Percentiles rank a stretch among this genome's conserved stretches.
phyloP scores from a whole-genome alignment of 108 stramenopile genomes.

The Nitzschia putrida region DNA sequence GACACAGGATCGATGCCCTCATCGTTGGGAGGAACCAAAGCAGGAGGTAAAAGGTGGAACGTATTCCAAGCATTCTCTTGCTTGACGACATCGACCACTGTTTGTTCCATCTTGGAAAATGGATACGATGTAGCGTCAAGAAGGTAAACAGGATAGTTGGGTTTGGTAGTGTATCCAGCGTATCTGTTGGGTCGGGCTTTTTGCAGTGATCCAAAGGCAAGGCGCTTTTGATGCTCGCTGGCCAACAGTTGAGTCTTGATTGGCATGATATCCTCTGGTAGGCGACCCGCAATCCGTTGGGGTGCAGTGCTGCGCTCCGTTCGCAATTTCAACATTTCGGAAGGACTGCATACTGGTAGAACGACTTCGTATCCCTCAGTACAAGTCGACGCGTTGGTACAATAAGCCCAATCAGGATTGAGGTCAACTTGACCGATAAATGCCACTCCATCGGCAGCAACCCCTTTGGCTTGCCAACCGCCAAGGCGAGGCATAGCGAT shows the following conservation, averaged over 20 bases:
- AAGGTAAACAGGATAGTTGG: conserved; percentile 63
- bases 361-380: conserved; percentile 29
- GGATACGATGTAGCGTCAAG: conserved; percentile 65
- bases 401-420: conserved; percentile 68
- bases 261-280: conserved; percentile 76
- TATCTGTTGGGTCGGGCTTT: conserved; percentile 21
- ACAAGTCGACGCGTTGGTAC: conserved; percentile 23
- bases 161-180: conserved; percentile 67
- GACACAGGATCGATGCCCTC: conserved; percentile 6
- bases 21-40: conserved; percentile 46
- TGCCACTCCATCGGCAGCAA: conserved; percentile 22
- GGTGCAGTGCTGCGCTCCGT: conserved; percentile 54
- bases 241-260: conserved; percentile 63
- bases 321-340: neutral
- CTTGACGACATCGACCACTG: conserved; percentile 13
- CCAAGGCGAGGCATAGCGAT: conserved; percentile 24
- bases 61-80: conserved; percentile 59
- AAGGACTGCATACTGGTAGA: neutral
- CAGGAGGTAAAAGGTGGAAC: conserved; percentile 59
- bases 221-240: conserved; percentile 59
- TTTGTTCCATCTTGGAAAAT: conserved; percentile 31
- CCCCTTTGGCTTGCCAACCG: conserved; percentile 26
- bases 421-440: conserved; percentile 69
- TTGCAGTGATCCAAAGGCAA: conserved; percentile 54
- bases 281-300: conserved; percentile 47